Evolutionary conservation across 768 basidiomycete species (phyloP).

Genomic region (Tylopilus vinaceipallidus): DNA sequence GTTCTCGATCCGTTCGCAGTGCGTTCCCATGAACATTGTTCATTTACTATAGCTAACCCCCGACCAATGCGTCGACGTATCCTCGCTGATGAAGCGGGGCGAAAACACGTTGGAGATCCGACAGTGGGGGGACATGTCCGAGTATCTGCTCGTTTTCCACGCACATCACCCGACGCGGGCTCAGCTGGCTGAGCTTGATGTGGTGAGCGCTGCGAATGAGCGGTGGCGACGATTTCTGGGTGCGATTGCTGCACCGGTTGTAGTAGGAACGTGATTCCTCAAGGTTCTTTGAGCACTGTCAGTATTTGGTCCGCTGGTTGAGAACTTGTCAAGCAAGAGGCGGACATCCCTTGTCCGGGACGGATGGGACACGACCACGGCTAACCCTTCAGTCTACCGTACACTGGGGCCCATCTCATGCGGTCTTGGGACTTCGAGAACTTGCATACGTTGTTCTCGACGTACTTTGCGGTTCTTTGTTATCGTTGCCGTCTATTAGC

Average conservation of each 20-base stretch:
- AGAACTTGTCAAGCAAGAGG: no score
- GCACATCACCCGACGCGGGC: constrained; percentile 47
- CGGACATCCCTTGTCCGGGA: no score
- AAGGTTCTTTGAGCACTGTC: no score
- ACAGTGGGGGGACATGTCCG: constrained; percentile 43
- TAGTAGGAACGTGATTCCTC: no score
- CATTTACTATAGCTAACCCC: constrained; percentile 38
- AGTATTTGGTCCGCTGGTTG: no score
- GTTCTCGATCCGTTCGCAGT: constrained; percentile 12
- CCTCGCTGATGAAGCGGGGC: constrained; percentile 41
- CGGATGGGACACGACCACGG: no score
- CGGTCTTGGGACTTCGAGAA: no score
- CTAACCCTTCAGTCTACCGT: no score
- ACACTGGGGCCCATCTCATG: no score
- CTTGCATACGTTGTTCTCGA: no score
- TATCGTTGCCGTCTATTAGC: no score
- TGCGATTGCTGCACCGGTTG: constrained; percentile 12
- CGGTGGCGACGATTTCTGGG: constrained; percentile 22
- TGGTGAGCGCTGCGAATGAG: constrained; percentile 11
- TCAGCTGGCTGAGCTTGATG: constrained; percentile 37
- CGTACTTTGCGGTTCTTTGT: no score
- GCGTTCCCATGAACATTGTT: background rate
- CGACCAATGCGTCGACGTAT: constrained; percentile 52
- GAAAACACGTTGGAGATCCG: constrained; percentile 42
- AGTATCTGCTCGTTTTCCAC: constrained; percentile 45